Percentiles rank a stretch among this genome's conserved stretches.
Evolutionary conservation across 805 yeast species (phyloP).

Genomic region (Starmerella gropengiesseri): DNA sequence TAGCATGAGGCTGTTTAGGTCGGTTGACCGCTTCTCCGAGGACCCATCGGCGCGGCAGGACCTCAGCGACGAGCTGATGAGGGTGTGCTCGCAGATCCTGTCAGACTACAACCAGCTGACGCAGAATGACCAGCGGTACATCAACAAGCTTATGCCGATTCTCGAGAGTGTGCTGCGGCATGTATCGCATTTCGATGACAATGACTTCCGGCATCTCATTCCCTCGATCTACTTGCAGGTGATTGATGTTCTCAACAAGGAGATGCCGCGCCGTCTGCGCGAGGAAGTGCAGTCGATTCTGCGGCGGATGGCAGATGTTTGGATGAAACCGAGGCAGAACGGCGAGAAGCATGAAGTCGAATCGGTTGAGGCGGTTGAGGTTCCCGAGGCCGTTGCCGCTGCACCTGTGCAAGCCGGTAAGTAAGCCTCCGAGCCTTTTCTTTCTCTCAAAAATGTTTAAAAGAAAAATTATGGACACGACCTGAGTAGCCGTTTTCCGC

Average conservation of each 20-base stretch:
- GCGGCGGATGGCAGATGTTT: slow-evolving; percentile 39
- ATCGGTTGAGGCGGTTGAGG: no score
- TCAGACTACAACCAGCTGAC: slow-evolving; percentile 61
- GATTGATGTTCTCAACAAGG: slow-evolving; percentile 30
- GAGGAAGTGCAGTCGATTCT: slow-evolving; percentile 29
- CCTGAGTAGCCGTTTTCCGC: no score
- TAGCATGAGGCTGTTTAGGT: slow-evolving; percentile 68
- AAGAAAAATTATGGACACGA: no score
- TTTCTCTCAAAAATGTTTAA: no score
- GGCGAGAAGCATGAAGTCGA: no score
- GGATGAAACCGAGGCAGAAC: slow-evolving; percentile 9
- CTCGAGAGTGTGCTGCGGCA: slow-evolving; percentile 81
- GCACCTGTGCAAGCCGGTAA: no score
- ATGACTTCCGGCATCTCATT: slow-evolving; percentile 41
- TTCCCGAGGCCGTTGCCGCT: no score
- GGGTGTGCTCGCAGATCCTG: slow-evolving; percentile 61
- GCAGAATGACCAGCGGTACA: slow-evolving; percentile 58
- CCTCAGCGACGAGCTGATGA: slow-evolving; percentile 46
- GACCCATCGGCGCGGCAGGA: slow-evolving; percentile 37
- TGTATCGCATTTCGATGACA: slow-evolving; percentile 61
- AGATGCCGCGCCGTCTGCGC: slow-evolving; percentile 30
- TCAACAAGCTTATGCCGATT: slow-evolving; percentile 83
- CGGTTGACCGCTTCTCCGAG: slow-evolving; percentile 39
- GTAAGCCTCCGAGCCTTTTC: no score
- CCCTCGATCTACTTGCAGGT: slow-evolving; percentile 20